These are phyloP conservation scores for Solanum hybrid DNA, from an alignment of 305 asterid species.

Conservation along the genomic window DNA sequence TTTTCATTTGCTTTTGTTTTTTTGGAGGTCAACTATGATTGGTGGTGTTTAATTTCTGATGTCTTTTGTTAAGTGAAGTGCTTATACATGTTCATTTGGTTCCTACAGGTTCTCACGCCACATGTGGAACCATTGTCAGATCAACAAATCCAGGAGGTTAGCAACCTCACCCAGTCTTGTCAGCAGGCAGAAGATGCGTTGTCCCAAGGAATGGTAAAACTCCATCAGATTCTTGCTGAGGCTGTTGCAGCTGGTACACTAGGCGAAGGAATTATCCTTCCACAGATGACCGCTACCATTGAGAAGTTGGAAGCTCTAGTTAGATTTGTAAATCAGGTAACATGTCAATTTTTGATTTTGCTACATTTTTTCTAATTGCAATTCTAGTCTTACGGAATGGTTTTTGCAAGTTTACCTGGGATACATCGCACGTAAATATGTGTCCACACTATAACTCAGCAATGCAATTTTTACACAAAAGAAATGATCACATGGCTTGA, in stretches of 20 bases:
- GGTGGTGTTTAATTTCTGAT: not conserved
- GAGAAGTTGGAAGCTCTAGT: conserved; percentile 55
- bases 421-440: not conserved
- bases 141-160: conserved; percentile 34
- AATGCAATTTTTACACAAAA: not conserved
- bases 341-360: not conserved
- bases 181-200: conserved; percentile 96
- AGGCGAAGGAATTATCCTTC: conserved; percentile 48
- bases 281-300: conserved; percentile 53
- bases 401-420: not conserved
- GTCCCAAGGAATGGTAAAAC: conserved; percentile 80
- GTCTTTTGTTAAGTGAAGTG: not conserved
- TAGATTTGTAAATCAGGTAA: conserved; percentile 78
- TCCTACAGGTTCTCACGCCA: conserved; percentile 51
- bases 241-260: conserved; percentile 43
- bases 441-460: not conserved
- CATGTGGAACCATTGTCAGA: conserved; percentile 49
- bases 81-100: not conserved
- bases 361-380: not conserved
- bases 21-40: not conserved
- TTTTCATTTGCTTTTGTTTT: not conserved
- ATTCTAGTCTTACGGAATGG: not conserved
- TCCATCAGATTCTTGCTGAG: conserved; percentile 45
- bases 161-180: conserved; percentile 53
- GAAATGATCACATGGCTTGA: not conserved